These are phyloP conservation scores for Penicillium argentinense DNA, from an alignment of 495 filamentous ascomycete species.

Conservation along the genomic window DNA sequence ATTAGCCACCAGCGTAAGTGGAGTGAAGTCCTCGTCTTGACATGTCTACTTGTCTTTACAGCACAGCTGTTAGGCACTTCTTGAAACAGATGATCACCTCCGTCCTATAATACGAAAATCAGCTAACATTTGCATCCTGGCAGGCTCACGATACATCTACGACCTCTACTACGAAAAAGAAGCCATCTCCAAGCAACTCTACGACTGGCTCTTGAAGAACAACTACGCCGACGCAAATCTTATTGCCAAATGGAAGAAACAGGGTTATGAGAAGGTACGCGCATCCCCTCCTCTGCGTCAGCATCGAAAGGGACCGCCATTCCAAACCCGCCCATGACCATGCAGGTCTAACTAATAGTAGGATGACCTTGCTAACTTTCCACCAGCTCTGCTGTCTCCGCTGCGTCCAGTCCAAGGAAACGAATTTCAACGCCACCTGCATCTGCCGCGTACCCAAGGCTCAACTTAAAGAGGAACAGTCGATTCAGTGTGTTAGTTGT, in stretches of 20 bases:
- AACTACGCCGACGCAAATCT: conserved; percentile 90
- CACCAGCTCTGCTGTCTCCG: conserved; percentile 83
- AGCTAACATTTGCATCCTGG: conserved; percentile 4
- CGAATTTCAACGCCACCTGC: conserved; percentile 96
- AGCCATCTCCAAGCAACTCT: conserved; percentile 85
- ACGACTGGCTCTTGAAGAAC: conserved; percentile 97
- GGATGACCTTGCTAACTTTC: conserved; percentile 15
- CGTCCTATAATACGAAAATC: too few relatives aligned
- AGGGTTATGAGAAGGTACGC: conserved; percentile 98
- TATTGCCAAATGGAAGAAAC: conserved; percentile 99
- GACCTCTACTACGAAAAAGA: conserved; percentile 98
- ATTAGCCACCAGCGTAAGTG: conserved; percentile 87
- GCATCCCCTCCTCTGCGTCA: too few relatives aligned
- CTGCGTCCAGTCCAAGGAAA: conserved; percentile 98
- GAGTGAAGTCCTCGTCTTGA: too few relatives aligned
- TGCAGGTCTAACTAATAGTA: background rate
- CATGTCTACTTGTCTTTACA: too few relatives aligned
- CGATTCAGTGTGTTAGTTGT: conserved; percentile 92
- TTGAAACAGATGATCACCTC: too few relatives aligned
- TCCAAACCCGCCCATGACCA: too few relatives aligned
- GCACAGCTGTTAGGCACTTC: too few relatives aligned
- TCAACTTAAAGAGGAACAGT: conserved; percentile 86
- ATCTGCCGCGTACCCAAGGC: conserved; percentile 95
- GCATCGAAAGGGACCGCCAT: too few relatives aligned
- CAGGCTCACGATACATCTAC: conserved; percentile 86